Percentiles rank a stretch among this genome's conserved stretches.
These are phyloP conservation scores for Monosporozyma unispora DNA, from an alignment of 805 yeast species.

Conservation along the genomic window DNA sequence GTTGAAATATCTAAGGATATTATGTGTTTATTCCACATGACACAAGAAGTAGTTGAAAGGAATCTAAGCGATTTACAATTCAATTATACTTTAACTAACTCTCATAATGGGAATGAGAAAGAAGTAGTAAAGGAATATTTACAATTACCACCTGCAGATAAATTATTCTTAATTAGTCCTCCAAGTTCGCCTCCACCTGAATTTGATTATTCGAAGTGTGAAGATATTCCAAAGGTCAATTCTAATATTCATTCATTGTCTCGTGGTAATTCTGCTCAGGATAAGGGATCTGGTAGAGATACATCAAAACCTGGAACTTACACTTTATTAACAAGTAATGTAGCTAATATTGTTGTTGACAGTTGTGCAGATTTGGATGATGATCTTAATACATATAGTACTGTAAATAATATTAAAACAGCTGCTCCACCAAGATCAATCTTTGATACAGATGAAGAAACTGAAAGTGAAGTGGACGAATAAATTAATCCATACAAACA, in stretches of 20 bases:
- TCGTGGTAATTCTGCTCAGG: neutral
- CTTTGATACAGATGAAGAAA: slow-evolving; percentile 28
- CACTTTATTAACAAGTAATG: slow-evolving; percentile 12
- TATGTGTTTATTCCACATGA: neutral
- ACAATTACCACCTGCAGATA: slow-evolving; percentile 27
- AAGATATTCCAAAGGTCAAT: slow-evolving; percentile 29
- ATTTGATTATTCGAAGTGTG: slow-evolving; percentile 32
- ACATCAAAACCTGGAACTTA: neutral
- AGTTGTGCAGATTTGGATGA: slow-evolving; percentile 7
- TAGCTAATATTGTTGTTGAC: slow-evolving; percentile 18
- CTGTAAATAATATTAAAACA: slow-evolving; percentile 21
- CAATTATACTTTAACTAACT: slow-evolving; percentile 13
- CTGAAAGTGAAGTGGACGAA: neutral
- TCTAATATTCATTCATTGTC: neutral
- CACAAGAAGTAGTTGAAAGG: neutral
- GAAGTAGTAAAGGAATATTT: slow-evolving; percentile 16
- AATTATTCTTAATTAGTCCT: slow-evolving; percentile 34
- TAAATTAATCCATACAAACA: neutral
- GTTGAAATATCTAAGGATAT: slow-evolving; percentile 7
- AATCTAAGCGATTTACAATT: slow-evolving; percentile 4
- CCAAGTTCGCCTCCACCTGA: slow-evolving; percentile 37
- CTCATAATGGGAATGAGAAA: neutral
- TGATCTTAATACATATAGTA: neutral
- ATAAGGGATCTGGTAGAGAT: neutral
- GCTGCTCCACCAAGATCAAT: slow-evolving; percentile 33